Evolutionary conservation across 306 rosid species (phyloP), one percentile per base, ranked within the genome.

Genomic region (Rosa persica): DNA sequence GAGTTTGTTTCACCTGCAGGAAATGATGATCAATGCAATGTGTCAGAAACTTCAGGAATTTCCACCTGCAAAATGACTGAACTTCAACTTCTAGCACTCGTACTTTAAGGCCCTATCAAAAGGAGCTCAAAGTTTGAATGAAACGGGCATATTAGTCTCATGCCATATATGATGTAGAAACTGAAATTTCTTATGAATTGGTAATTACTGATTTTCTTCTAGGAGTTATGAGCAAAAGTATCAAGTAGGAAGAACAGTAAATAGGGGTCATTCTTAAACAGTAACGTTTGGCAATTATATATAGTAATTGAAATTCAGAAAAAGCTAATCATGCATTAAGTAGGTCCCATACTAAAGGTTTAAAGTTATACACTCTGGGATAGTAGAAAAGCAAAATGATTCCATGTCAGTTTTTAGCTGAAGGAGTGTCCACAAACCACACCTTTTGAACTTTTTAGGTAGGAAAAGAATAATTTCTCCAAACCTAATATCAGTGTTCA

Each of bases 251-350:
- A 43, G 51, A 57, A 40, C 30, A 9, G 61, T 25, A 54, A 74
- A 74, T 39, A 22, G 11, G 5, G 10, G 38, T 5, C 8, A n/a
- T 30, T 74, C 57, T 70, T 5, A 8, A 75, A 75, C 80, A 62
- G 25, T 64, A 40, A 70, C 40, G 83, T 73, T 74, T 42, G 52
- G 80, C 78, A 58, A 83, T 57, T 57, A 78, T 38, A 27, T 60
- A 12, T 60, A 30, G 49, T 16, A 74, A 67, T 60, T 51, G 72
- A 27, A 73, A 48, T 49, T 79, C 55, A 72, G 20, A 58, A 74
- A 30, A 58, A 58, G 78, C 81, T 58, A 75, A 64, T 38, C n/a
- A 38, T 19, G 46, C n/a, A 40, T 36, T 70, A 70, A 70, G 54
- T 67, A 16, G 78, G 49, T 51, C 55, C 65, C 70, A 25, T 10